Conservation (phyloP, 225 moss, liverwort and hornwort genomes). For the Pleurozium schreberi region DNA sequence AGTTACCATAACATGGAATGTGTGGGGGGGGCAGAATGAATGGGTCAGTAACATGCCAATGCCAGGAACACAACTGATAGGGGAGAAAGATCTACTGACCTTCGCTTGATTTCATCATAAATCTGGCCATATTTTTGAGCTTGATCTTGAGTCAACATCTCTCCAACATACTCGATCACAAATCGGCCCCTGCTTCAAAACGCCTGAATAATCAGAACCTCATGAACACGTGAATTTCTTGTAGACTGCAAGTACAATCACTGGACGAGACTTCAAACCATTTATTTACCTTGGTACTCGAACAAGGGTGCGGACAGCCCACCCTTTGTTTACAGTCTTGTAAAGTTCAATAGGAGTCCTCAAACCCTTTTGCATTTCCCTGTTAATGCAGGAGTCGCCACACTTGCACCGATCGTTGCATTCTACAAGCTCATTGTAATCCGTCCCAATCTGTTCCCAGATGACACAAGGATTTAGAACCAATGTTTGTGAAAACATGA, state of each 20-base stretch:
- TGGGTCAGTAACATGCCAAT: background rate
- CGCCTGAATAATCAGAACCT: background rate
- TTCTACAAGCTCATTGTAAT: slow-evolving; percentile 76
- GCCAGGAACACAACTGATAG: background rate
- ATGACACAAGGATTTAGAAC: background rate
- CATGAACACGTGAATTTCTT: background rate
- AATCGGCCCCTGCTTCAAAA: slow-evolving; percentile 59
- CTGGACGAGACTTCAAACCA: slow-evolving; percentile 1
- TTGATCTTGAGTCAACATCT: slow-evolving; percentile 77
- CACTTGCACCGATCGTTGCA: slow-evolving; percentile 82
- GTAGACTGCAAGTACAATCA: background rate
- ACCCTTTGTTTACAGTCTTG: slow-evolving; percentile 73
- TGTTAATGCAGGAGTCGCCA: slow-evolving; percentile 58
- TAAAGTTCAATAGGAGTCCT: slow-evolving; percentile 71
- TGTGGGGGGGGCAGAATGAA: background rate
- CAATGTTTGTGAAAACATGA: background rate
- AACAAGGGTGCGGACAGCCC: slow-evolving; percentile 81
- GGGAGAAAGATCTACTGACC: slow-evolving; percentile 23
- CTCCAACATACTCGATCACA: slow-evolving; percentile 94
- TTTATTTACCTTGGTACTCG: slow-evolving; percentile 54
- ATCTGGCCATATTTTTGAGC: slow-evolving; percentile 67
- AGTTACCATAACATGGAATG: background rate
- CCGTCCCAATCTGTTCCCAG: slow-evolving; percentile 55
- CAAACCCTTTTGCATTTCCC: slow-evolving; percentile 85
- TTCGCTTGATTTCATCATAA: slow-evolving; percentile 73